Conservation (phyloP, 2,329 filamentous ascomycete species). For the Claviceps purpurea region DNA sequence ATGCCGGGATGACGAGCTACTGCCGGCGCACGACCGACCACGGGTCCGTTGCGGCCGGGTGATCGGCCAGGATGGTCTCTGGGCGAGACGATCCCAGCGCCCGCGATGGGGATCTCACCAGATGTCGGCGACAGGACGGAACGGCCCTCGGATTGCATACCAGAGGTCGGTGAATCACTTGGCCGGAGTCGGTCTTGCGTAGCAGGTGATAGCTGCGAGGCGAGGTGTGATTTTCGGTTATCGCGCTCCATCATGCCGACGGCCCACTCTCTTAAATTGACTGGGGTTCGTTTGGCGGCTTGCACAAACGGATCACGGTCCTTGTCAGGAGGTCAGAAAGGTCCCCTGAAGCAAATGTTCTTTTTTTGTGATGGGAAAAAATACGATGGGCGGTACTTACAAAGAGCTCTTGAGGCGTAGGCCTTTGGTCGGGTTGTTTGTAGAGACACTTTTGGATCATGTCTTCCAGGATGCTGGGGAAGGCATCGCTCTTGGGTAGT, state of each 20-base stretch:
- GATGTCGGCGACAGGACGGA: constrained; percentile 51
- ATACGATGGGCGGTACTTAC: constrained; percentile 29
- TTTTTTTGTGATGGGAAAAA: neutral
- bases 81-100: constrained; percentile 40
- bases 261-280: constrained; percentile 88
- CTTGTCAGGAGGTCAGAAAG: constrained; percentile 28
- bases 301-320: constrained; percentile 90
- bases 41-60: constrained; percentile 35
- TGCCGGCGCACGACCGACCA: constrained; percentile 28
- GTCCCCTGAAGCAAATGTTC: neutral
- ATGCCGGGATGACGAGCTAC: constrained; percentile 39
- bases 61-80: constrained; percentile 39
- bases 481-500: constrained; percentile 92
- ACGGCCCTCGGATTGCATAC: constrained; percentile 26
- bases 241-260: constrained; percentile 87
- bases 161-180: constrained; percentile 42
- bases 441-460: constrained; percentile 93
- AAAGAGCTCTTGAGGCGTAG: constrained; percentile 86
- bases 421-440: constrained; percentile 78
- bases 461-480: constrained; percentile 86
- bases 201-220: constrained; percentile 64
- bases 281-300: constrained; percentile 90
- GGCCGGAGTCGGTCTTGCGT: constrained; percentile 62
- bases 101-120: constrained; percentile 56
- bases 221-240: constrained; percentile 88